Evolutionary conservation across 208 protist genomes (phyloP).

Genomic region (Phytomonas serpens): DNA sequence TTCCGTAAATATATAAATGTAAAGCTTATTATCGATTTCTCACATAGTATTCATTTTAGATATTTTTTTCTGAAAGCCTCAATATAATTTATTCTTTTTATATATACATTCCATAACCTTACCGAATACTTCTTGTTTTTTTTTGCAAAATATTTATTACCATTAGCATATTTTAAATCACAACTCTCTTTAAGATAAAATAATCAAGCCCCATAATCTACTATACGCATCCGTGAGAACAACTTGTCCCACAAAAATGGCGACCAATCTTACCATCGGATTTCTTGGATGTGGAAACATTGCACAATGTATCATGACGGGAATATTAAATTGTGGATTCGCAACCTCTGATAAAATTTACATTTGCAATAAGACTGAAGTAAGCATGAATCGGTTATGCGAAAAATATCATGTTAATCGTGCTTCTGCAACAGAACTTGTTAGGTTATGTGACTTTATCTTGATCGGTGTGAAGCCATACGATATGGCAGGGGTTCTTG

Average conservation of each 20-base stretch:
- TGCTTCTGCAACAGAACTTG: slow-evolving; percentile 42
- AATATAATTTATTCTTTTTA: neutral
- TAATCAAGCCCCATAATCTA: neutral
- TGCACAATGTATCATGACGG: slow-evolving; percentile 82
- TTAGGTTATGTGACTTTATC: slow-evolving; percentile 62
- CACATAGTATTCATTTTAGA: too few relatives aligned
- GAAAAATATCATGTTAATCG: slow-evolving; percentile 38
- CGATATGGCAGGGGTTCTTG: slow-evolving; percentile 50
- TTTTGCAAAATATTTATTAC: slow-evolving; percentile 9
- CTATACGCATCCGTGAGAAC: slow-evolving; percentile 75
- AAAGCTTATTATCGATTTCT: too few relatives aligned
- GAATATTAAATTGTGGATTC: slow-evolving; percentile 31
- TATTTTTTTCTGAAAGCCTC: too few relatives aligned
- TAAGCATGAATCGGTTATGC: slow-evolving; percentile 30
- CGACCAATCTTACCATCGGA: slow-evolving; percentile 35
- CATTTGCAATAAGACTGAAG: slow-evolving; percentile 58
- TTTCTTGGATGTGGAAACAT: slow-evolving; percentile 95
- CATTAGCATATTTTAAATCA: slow-evolving; percentile 1
- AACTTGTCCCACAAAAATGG: slow-evolving; percentile 49
- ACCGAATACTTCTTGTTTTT: slow-evolving; percentile 1
- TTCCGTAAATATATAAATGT: too few relatives aligned
- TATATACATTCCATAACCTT: slow-evolving; percentile 6
- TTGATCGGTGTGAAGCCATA: slow-evolving; percentile 93
- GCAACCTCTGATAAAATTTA: slow-evolving; percentile 39
- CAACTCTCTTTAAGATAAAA: neutral